phyloP scores from a whole-genome alignment of 148 eudicot genomes.

The Tetragonia tetragonoides region DNA sequence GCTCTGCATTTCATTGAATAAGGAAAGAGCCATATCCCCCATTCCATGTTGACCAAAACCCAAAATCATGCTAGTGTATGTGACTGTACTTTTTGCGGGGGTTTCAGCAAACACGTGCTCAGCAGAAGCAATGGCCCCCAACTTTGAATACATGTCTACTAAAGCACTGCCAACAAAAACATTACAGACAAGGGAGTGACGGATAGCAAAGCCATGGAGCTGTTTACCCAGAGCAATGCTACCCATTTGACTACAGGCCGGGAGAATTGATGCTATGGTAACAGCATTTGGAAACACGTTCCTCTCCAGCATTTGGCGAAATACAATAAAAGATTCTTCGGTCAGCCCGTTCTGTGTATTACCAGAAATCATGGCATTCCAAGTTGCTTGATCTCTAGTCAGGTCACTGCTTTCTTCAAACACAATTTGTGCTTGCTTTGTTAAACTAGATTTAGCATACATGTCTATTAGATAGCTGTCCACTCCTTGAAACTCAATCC shows the following conservation, averaged over 20 bases:
- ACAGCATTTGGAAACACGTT: conserved; percentile 68
- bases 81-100: conserved; percentile 55
- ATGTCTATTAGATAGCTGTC: conserved; percentile 82
- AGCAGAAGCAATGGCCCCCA: conserved; percentile 58
- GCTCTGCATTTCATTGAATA: conserved; percentile 63
- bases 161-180: conserved; percentile 77
- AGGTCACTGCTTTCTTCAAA: conserved; percentile 41
- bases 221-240: conserved; percentile 60
- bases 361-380: conserved; percentile 86
- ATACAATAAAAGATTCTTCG: conserved; percentile 51
- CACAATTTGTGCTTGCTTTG: conserved; percentile 42
- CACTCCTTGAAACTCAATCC: conserved; percentile 70
- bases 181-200: conserved; percentile 54
- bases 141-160: conserved; percentile 88
- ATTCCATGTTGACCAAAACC: conserved; percentile 88
- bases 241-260: conserved; percentile 65
- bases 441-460: conserved; percentile 72
- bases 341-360: conserved; percentile 58
- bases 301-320: conserved; percentile 60
- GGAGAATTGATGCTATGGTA: conserved; percentile 77
- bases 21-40: conserved; percentile 51
- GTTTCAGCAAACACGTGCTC: conserved; percentile 51
- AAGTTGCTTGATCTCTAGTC: conserved; percentile 68
- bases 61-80: conserved; percentile 86
- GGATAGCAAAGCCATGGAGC: conserved; percentile 69